These are phyloP conservation scores for Primulina huaijiensis DNA, from an alignment of 257 asterid genomes.

Conservation along the genomic window DNA sequence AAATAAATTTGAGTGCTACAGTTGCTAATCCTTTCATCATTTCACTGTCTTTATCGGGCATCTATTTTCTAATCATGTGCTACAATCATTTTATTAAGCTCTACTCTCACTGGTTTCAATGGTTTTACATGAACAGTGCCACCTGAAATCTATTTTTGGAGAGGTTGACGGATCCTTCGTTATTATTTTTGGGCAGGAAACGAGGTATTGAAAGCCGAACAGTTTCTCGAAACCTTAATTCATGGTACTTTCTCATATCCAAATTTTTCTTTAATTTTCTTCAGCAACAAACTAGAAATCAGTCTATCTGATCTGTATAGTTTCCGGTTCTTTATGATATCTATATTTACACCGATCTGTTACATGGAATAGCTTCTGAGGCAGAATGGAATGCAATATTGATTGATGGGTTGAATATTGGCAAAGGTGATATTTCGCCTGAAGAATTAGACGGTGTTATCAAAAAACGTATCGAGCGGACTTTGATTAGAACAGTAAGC, in stretches of 20 bases:
- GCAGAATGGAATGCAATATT: conserved; percentile 78
- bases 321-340: conserved; percentile 10
- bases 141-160: conserved; percentile 7
- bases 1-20: background rate
- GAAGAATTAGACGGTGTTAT: conserved; percentile 64
- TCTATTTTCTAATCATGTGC: background rate
- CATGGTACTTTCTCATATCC: conserved; percentile 47
- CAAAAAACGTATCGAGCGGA: conserved; percentile 83
- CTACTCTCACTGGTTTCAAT: background rate
- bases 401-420: conserved; percentile 61
- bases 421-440: conserved; percentile 70
- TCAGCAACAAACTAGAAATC: background rate
- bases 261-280: conserved; percentile 1
- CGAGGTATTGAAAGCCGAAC: conserved; percentile 69
- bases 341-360: background rate
- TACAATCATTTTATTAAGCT: background rate
- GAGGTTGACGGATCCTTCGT: conserved; percentile 22
- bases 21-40: conserved; percentile 5
- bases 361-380: conserved; percentile 61
- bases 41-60: background rate
- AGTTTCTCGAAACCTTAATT: conserved; percentile 79
- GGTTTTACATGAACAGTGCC: background rate
- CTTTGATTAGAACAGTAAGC: conserved; percentile 82
- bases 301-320: background rate
- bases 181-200: conserved; percentile 49